Percentiles rank a stretch among this genome's conserved stretches.
Conservation (phyloP, 805 yeast genomes). For the fission yeast (Schizosaccharomyces pombe) region DNA sequence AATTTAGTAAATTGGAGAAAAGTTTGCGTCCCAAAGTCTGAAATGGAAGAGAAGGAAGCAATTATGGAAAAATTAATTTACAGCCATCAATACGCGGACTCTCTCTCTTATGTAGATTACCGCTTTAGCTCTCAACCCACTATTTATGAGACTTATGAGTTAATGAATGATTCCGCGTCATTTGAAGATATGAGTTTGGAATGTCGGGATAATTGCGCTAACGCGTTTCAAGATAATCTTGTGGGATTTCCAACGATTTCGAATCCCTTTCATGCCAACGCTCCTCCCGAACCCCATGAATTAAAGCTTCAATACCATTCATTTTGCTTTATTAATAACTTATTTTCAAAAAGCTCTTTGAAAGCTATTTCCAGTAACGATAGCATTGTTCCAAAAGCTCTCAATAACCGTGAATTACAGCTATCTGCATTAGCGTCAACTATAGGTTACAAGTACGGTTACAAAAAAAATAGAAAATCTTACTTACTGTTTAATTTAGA, state of each 20-base stretch:
- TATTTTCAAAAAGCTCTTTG: background rate
- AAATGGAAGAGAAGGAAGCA: no score
- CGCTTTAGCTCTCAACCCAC: background rate
- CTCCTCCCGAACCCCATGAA: background rate
- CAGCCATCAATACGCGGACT: background rate
- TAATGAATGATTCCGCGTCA: background rate
- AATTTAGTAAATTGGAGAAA: background rate
- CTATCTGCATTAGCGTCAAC: background rate
- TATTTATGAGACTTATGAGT: background rate
- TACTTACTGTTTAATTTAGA: background rate
- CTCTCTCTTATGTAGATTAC: background rate
- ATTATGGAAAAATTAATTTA: background rate
- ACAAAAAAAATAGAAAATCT: background rate
- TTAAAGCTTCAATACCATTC: background rate
- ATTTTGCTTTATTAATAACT: background rate
- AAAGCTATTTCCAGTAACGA: no score
- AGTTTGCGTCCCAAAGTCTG: background rate
- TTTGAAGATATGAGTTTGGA: background rate
- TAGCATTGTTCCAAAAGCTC: no score
- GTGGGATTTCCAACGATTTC: background rate
- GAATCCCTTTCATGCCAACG: background rate
- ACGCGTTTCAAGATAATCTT: background rate
- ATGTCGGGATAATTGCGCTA: background rate
- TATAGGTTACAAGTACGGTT: background rate
- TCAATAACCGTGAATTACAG: no score